Base-by-base conservation (phyloP, 2,329 filamentous ascomycete genomes). In the Cytospora chrysosperma region DNA sequence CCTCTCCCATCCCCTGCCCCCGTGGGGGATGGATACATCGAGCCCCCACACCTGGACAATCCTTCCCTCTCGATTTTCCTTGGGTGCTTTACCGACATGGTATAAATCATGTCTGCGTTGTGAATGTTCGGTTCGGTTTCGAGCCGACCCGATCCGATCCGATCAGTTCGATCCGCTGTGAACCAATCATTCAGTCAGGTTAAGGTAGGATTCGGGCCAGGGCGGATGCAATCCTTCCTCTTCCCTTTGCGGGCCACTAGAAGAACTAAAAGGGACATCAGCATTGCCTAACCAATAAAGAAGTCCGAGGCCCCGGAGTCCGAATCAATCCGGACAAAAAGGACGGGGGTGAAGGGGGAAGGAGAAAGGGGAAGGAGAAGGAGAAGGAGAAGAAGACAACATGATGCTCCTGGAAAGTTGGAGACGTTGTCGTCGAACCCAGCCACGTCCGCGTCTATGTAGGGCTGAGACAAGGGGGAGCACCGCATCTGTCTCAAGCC, bases 51-150 rank as follows among this genome's bases (percentile, higher is more conserved):
- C 59, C 40, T 47, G 40, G 37, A 34, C 37, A 50, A 32, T 47
- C 40, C 37, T 47, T 21, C n/a, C n/a, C 40, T 17, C 19, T 17
- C 19, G 19, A 47, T 21, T 10, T 17, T 21, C 17, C n/a, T 21
- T n/a, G n/a, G 40, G n/a, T 30, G n/a, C 51, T 28, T 32, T n/a
- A n/a, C n/a, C n/a, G n/a, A n/a, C n/a, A n/a, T n/a, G n/a, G n/a
- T n/a, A n/a, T n/a, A n/a, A n/a, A n/a, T n/a, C n/a, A n/a, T n/a
- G n/a, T n/a, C n/a, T n/a, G n/a, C n/a, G n/a, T n/a, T n/a, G n/a
- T n/a, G n/a, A n/a, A n/a, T n/a, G 27, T 49, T 61, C 59, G 59
- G 51, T 55, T 47, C 59, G 50, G 59, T 43, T 34, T 51, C 59
- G 59, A 61, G 5, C 37, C 37, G 37, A 40, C 9, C 19, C 37